Conservation (phyloP, 1,284 basidiomycete genomes). For the Trichosporon faecale region DNA sequence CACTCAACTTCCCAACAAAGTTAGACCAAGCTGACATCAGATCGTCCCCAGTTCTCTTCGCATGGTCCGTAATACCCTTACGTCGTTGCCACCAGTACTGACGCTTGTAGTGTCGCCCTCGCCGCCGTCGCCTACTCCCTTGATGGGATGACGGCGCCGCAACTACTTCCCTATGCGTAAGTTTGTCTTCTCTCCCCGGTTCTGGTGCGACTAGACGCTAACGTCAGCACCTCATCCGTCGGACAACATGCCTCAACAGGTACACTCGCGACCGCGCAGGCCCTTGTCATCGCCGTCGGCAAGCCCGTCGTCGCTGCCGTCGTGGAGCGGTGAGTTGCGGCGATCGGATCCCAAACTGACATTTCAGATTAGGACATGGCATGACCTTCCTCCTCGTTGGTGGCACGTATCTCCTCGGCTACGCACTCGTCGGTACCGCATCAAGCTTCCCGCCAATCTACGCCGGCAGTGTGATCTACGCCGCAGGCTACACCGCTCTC, state of each 20-base stretch:
- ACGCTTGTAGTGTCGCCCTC: neutral
- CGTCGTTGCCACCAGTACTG: neutral
- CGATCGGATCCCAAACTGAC: no score
- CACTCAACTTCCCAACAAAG: neutral
- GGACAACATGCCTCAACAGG: constrained; percentile 60
- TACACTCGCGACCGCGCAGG: constrained; percentile 59
- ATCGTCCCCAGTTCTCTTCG: neutral
- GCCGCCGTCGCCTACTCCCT: neutral
- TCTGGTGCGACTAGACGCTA: neutral
- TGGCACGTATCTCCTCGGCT: constrained; percentile 54
- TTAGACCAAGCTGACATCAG: neutral
- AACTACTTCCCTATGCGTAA: constrained; percentile 1
- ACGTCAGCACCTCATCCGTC: constrained; percentile 54
- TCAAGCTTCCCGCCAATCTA: constrained; percentile 58
- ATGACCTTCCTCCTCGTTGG: constrained; percentile 62
- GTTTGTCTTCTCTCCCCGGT: neutral
- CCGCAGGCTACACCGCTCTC: constrained; percentile 58
- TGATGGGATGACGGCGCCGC: constrained; percentile 1
- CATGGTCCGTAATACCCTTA: neutral
- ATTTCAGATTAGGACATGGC: constrained; percentile 49
- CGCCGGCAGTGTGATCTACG: constrained; percentile 18
- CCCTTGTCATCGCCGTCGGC: constrained; percentile 61
- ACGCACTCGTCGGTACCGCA: constrained; percentile 66
- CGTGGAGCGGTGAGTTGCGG: constrained; percentile 58
- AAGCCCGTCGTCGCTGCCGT: constrained; percentile 79